phyloP scores from a whole-genome alignment of 352 stramenopile species.

The Discostella stelligera region DNA sequence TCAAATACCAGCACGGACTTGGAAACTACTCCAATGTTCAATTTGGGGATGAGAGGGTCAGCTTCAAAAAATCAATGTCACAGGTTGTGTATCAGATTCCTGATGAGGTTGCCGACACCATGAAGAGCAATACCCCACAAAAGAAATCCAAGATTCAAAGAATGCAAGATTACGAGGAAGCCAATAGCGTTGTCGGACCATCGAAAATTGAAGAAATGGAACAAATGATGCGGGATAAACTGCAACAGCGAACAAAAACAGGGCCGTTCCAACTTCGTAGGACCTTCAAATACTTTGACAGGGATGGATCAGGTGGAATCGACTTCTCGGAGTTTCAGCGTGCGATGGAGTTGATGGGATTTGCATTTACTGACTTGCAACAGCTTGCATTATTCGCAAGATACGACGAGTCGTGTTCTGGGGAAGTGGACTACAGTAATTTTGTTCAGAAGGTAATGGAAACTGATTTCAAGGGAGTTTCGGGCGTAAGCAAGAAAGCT shows the following conservation, averaged over 20 bases:
- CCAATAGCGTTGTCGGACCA: constrained; percentile 51
- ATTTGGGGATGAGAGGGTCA: constrained; percentile 65
- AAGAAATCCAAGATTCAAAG: constrained; percentile 51
- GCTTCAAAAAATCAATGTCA: constrained; percentile 67
- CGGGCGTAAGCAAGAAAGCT: constrained; percentile 38
- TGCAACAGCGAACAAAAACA: constrained; percentile 66
- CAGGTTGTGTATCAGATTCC: constrained; percentile 59
- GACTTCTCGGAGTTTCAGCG: constrained; percentile 69
- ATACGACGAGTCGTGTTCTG: constrained; percentile 63
- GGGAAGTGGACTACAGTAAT: constrained; percentile 65
- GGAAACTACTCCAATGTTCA: constrained; percentile 63
- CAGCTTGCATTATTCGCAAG: constrained; percentile 64
- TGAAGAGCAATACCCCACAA: constrained; percentile 38
- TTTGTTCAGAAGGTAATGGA: constrained; percentile 71
- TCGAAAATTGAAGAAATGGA: constrained; percentile 71
- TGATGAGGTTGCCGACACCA: constrained; percentile 43
- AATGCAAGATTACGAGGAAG: constrained; percentile 61
- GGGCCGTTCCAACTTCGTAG: constrained; percentile 65
- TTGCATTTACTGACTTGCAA: constrained; percentile 67
- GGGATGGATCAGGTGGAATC: constrained; percentile 63
- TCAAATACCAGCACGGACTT: constrained; percentile 66
- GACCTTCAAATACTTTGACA: constrained; percentile 73
- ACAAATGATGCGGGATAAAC: constrained; percentile 71
- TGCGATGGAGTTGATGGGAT: constrained; percentile 70
- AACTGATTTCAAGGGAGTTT: constrained; percentile 59